A percentile compares a stretch with the other conserved stretches of the same genome.
Conservation (phyloP, 176 grass and related monocot genomes). For the Triticum urartu region DNA sequence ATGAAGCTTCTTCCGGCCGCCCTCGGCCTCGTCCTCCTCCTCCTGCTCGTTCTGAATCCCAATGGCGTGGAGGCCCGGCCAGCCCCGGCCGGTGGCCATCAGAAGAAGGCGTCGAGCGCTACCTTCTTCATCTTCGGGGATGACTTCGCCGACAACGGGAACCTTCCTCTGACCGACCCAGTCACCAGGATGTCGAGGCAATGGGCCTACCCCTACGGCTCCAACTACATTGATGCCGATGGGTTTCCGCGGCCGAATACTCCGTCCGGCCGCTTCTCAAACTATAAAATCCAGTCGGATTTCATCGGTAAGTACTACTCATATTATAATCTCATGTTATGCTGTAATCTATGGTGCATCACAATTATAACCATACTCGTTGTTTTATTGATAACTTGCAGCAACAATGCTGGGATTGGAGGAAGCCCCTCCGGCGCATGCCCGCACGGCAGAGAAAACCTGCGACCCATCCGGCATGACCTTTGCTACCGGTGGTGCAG, state of each 20-base stretch:
- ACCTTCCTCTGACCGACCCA: too few species aligned
- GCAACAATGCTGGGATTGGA: constrained; percentile 1
- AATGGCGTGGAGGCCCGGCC: neutral
- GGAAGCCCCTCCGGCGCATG: too few species aligned
- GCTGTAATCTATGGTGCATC: neutral
- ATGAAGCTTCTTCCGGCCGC: neutral
- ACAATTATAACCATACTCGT: neutral
- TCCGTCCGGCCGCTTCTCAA: constrained; percentile 31
- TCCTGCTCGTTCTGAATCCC: neutral
- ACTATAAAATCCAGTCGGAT: constrained; percentile 14
- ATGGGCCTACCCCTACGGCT: constrained; percentile 32
- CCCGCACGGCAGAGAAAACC: too few species aligned
- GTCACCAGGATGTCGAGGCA: neutral
- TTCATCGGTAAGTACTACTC: constrained; percentile 16
- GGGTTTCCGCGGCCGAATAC: neutral
- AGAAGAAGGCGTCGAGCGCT: too few species aligned
- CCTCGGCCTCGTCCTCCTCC: neutral
- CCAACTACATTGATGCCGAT: neutral
- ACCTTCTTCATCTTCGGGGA: too few species aligned
- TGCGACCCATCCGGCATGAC: too few species aligned
- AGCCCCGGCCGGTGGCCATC: too few species aligned
- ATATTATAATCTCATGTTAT: too few species aligned
- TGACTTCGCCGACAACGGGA: too few species aligned
- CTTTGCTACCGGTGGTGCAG: too few species aligned
- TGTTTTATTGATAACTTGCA: neutral